These are phyloP conservation scores for Leishmania amazonensis DNA, from an alignment of 208 protist species.

Conservation along the genomic window DNA sequence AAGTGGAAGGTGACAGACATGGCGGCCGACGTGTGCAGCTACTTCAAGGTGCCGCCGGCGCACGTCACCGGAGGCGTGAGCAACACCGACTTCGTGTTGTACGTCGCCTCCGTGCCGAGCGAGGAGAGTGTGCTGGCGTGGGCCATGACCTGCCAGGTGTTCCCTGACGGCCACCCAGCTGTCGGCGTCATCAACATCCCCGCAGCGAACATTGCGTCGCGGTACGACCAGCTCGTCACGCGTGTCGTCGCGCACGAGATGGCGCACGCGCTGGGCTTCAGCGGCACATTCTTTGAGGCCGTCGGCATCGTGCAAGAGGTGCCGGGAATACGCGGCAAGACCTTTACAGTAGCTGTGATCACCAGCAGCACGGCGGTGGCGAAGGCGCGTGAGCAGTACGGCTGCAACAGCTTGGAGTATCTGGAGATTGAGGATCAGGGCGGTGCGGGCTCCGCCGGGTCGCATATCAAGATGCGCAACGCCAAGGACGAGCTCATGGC, in stretches of 20 bases:
- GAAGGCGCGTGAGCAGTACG: constrained; percentile 37
- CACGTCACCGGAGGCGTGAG: constrained; percentile 44
- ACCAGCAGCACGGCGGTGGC: not conserved
- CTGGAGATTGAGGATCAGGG: constrained; percentile 79
- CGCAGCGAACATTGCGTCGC: constrained; percentile 22
- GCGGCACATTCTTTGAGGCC: not conserved
- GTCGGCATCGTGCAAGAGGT: not conserved
- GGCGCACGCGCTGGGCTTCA: constrained; percentile 79
- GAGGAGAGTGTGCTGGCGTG: constrained; percentile 35
- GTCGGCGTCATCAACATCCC: constrained; percentile 54
- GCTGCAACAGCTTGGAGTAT: constrained; percentile 48
- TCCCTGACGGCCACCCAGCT: constrained; percentile 18
- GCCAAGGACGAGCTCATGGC: constrained; percentile 89
- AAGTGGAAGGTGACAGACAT: constrained; percentile 24
- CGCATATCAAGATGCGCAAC: constrained; percentile 87
- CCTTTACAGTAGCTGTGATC: not conserved
- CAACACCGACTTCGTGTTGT: constrained; percentile 65
- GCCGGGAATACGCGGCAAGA: not conserved
- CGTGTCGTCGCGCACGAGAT: constrained; percentile 75
- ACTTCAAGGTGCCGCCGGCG: constrained; percentile 10
- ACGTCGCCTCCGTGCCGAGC: constrained; percentile 50
- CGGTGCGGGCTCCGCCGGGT: constrained; percentile 16
- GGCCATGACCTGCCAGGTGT: constrained; percentile 43
- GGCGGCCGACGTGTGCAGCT: not conserved
- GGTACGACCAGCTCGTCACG: not conserved